Evolutionary conservation across 2,329 filamentous ascomycete genomes (phyloP).

Genomic region (Diaporthe caulivora): DNA sequence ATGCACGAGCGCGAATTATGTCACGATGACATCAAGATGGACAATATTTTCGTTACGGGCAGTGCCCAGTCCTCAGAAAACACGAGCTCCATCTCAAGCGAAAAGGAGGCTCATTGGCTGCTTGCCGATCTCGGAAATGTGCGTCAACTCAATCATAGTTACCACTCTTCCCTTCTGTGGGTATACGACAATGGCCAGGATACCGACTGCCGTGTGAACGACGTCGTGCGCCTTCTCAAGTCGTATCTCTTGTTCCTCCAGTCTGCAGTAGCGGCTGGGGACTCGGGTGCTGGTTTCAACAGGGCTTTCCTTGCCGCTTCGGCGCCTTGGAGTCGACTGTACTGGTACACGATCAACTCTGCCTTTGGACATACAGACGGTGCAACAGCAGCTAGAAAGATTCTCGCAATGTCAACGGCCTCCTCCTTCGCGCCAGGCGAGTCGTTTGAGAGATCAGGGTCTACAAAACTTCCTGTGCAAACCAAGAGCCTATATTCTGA

Average conservation of each 20-base stretch:
- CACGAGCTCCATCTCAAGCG: background rate
- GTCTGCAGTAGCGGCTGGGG: slow-evolving; percentile 35
- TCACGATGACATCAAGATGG: slow-evolving; percentile 51
- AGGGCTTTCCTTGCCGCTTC: slow-evolving; percentile 43
- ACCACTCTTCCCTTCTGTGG: slow-evolving; percentile 49
- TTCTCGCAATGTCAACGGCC: slow-evolving; percentile 32
- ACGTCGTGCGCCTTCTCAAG: slow-evolving; percentile 48
- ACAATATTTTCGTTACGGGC: slow-evolving; percentile 48
- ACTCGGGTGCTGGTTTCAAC: slow-evolving; percentile 44
- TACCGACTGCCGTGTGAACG: slow-evolving; percentile 49
- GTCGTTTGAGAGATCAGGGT: background rate
- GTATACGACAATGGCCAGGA: slow-evolving; percentile 46
- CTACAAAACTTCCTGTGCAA: background rate
- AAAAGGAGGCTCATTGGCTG: slow-evolving; percentile 45
- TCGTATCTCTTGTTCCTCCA: slow-evolving; percentile 48
- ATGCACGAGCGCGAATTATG: slow-evolving; percentile 48
- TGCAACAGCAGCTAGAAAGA: slow-evolving; percentile 10
- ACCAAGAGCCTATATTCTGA: background rate
- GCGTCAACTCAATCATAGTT: slow-evolving; percentile 46
- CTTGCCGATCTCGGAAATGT: slow-evolving; percentile 50
- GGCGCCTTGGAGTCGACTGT: slow-evolving; percentile 45
- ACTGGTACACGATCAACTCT: slow-evolving; percentile 43
- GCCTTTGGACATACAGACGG: background rate
- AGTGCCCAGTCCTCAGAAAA: background rate
- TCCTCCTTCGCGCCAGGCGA: background rate